A percentile compares a stretch with the other conserved stretches of the same genome.
These are phyloP conservation scores for Sugiyamaella grinbergsii DNA, from an alignment of 1,139 yeast genomes.

Conservation along the genomic window DNA sequence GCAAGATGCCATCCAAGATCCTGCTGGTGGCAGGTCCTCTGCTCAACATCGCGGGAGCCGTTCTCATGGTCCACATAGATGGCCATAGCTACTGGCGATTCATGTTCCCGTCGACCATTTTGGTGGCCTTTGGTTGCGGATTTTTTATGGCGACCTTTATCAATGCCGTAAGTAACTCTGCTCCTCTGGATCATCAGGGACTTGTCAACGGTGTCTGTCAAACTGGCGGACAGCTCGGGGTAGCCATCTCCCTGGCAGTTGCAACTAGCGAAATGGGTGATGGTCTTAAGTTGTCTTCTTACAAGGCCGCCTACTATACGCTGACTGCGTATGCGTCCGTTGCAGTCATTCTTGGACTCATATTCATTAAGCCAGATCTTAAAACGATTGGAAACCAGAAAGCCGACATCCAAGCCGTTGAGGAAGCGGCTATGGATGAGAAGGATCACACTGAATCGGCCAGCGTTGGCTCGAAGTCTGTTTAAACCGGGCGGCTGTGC, in stretches of 20 bases:
- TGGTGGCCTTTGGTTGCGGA: slow-evolving; percentile 34
- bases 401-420: slow-evolving; percentile 2
- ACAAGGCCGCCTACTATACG: slow-evolving; percentile 25
- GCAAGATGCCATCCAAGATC: slow-evolving; percentile 24
- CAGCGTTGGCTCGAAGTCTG: not conserved
- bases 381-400: not conserved
- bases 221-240: slow-evolving; percentile 37
- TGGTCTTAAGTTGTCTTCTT: slow-evolving; percentile 14
- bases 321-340: slow-evolving; percentile 26
- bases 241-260: slow-evolving; percentile 36
- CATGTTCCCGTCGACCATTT: slow-evolving; percentile 34
- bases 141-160: slow-evolving; percentile 30
- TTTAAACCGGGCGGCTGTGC: too few relatives aligned
- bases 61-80: slow-evolving; percentile 36
- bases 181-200: slow-evolving; percentile 44
- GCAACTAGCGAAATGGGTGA: slow-evolving; percentile 32
- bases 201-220: slow-evolving; percentile 40
- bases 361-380: slow-evolving; percentile 22
- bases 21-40: slow-evolving; percentile 30
- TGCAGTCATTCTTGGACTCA: slow-evolving; percentile 21
- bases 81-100: slow-evolving; percentile 38
- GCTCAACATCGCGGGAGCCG: slow-evolving; percentile 29
- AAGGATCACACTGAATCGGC: not conserved
- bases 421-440: slow-evolving; percentile 1
- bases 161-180: slow-evolving; percentile 33